Evolutionary conservation across 75 land plant genomes (phyloP).

Genomic region (Chamaecyparis obtusa): DNA sequence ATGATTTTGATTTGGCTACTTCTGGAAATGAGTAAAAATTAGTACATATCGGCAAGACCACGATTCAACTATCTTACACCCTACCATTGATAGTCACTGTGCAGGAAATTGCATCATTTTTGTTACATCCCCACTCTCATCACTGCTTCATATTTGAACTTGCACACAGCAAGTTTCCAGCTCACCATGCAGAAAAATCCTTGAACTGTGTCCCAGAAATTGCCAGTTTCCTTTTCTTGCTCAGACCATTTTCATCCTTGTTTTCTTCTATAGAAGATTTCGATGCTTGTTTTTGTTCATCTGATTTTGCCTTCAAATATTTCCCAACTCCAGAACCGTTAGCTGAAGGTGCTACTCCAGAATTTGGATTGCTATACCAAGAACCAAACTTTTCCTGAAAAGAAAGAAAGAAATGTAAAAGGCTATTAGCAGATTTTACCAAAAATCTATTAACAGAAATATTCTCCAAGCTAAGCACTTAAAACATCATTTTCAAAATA

Average conservation of each 20-base stretch:
- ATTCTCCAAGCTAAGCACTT: background rate
- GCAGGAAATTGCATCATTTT: background rate
- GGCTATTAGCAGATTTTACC: background rate
- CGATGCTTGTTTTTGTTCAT: background rate
- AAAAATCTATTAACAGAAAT: background rate
- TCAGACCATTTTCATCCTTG: conserved; percentile 13
- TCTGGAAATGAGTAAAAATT: background rate
- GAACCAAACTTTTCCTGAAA: conserved; percentile 49
- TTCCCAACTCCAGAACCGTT: conserved; percentile 85
- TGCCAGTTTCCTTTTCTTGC: conserved; percentile 66
- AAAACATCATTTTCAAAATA: background rate
- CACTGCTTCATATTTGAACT: conserved; percentile 4
- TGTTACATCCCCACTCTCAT: background rate
- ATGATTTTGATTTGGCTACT: background rate
- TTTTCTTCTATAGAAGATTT: conserved; percentile 11
- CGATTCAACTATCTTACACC: background rate
- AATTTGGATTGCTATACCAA: conserved; percentile 91
- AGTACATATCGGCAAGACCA: background rate
- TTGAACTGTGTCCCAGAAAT: conserved; percentile 49
- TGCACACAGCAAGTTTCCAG: background rate
- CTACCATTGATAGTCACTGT: background rate
- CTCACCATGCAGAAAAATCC: conserved; percentile 79
- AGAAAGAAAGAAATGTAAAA: background rate
- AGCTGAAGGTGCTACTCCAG: conserved; percentile 32
- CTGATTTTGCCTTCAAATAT: conserved; percentile 60